Conservation (phyloP, 2,329 filamentous ascomycete genomes). For the Sporothrix mexicana region DNA sequence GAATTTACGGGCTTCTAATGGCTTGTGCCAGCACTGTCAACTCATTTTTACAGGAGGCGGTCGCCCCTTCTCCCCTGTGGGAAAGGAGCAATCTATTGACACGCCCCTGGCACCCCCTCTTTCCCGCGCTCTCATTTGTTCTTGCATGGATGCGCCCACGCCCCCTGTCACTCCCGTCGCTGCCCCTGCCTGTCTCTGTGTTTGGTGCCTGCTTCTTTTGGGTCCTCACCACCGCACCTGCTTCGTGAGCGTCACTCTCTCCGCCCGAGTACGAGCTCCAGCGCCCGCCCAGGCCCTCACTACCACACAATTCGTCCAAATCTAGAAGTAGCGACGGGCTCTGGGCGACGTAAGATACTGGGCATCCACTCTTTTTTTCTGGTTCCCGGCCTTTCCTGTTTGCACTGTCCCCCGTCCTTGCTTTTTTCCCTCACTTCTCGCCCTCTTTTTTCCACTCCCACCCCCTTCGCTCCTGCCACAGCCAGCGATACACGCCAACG, state of each 20-base stretch:
- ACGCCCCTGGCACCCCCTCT: constrained; percentile 20
- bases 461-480: constrained; percentile 26
- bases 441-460: background rate
- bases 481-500: constrained; percentile 21
- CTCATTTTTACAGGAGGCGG: background rate
- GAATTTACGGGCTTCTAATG: background rate
- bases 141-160: constrained; percentile 27
- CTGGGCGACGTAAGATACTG: constrained; percentile 7
- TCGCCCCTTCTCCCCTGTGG: constrained; percentile 13
- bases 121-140: constrained; percentile 28
- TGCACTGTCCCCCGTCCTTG: background rate
- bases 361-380: constrained; percentile 21
- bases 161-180: constrained; percentile 18
- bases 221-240: constrained; percentile 16
- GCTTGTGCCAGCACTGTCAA: background rate
- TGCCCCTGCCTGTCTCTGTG: background rate
- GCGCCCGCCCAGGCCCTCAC: background rate
- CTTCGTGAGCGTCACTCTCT: constrained; percentile 4
- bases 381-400: constrained; percentile 21
- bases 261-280: constrained; percentile 16
- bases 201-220: background rate
- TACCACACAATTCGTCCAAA: constrained; percentile 16
- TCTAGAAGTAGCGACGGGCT: constrained; percentile 21
- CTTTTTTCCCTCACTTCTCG: background rate
- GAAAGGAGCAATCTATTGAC: constrained; percentile 5